Conservation (phyloP, 768 basidiomycete genomes). For the Austroboletus eburneus region DNA sequence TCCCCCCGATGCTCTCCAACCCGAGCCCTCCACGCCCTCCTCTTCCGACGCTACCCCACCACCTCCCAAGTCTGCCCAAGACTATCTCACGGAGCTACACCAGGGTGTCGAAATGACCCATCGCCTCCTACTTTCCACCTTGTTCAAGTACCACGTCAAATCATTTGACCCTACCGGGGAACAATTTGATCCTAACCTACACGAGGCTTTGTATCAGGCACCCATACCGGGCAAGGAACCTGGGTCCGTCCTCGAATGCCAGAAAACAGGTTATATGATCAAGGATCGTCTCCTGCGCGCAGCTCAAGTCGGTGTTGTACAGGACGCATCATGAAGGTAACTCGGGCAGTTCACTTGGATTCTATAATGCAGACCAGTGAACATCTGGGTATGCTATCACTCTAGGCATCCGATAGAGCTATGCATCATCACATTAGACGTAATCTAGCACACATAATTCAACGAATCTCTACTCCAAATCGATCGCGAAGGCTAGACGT, state of each 20-base stretch:
- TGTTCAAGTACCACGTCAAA: constrained; percentile 89
- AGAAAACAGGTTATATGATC: constrained; percentile 90
- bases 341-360: not conserved
- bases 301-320: constrained; percentile 94
- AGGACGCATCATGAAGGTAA: constrained; percentile 45
- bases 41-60: constrained; percentile 29
- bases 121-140: constrained; percentile 80
- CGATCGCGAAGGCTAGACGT: constrained; percentile 49
- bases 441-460: constrained; percentile 43
- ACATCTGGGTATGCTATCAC: constrained; percentile 14
- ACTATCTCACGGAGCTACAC: constrained; percentile 67
- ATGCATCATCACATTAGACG: constrained; percentile 32
- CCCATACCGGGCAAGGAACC: constrained; percentile 87
- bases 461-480: constrained; percentile 86
- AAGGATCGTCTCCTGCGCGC: constrained; percentile 91
- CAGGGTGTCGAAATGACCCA: constrained; percentile 91
- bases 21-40: constrained; percentile 6
- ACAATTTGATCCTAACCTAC: constrained; percentile 89
- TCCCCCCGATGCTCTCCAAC: constrained; percentile 44
- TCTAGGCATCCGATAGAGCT: constrained; percentile 29
- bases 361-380: constrained; percentile 3
- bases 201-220: constrained; percentile 93
- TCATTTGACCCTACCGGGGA: constrained; percentile 92
- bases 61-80: constrained; percentile 49
- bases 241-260: constrained; percentile 86